phyloP scores from a whole-genome alignment of 2,329 filamentous ascomycete genomes.

The Xenosphaeropsis pyriputrescens region DNA sequence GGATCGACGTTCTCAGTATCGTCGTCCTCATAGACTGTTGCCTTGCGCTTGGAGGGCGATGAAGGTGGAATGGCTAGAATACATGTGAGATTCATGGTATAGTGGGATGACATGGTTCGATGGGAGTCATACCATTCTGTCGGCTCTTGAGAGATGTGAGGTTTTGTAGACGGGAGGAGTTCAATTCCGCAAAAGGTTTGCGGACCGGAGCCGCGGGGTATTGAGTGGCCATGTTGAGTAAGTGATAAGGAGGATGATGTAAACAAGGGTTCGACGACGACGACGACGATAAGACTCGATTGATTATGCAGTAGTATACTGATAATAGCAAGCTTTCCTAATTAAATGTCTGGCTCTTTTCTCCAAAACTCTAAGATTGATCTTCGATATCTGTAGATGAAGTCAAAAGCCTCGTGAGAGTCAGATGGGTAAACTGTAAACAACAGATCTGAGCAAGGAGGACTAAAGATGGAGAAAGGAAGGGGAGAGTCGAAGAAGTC shows the following conservation, averaged over 20 bases:
- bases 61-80: constrained; percentile 8
- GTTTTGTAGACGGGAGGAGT: constrained; percentile 53
- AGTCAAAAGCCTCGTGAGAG: too few species aligned
- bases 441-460: too few species aligned
- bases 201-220: constrained; percentile 20
- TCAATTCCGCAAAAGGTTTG: constrained; percentile 63
- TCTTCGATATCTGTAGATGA: too few species aligned
- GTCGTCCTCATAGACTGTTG: constrained; percentile 28
- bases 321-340: too few species aligned
- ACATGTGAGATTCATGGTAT: constrained; percentile 11
- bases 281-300: neutral
- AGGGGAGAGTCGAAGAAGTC: too few species aligned
- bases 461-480: too few species aligned
- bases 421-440: too few species aligned
- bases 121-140: constrained; percentile 44
- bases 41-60: constrained; percentile 39
- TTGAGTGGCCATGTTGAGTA: constrained; percentile 10
- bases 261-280: neutral
- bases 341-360: too few species aligned
- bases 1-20: constrained; percentile 51
- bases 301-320: neutral
- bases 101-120: constrained; percentile 25
- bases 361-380: too few species aligned
- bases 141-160: constrained; percentile 66
- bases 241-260: neutral